Evolutionary conservation across 306 rosid genomes (phyloP), one percentile per base, ranked within the genome.

Genomic region (Glycine soja): DNA sequence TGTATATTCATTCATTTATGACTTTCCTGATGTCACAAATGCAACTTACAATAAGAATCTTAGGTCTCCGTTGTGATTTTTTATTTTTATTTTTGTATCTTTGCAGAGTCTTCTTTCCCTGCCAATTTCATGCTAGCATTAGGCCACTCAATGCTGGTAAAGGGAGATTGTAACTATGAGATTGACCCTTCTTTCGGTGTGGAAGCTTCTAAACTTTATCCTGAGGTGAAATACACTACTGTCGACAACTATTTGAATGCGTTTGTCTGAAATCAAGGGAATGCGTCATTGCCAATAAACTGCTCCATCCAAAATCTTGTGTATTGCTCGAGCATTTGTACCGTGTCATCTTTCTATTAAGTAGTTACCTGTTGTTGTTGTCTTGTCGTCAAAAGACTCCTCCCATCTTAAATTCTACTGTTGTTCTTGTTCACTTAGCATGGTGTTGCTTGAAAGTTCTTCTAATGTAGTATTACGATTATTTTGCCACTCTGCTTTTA

Each of bases 131-230:
- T 14, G 2, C 10, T 81, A 70, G 78, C 91, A 30, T 11, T 89
- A 30, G 36, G 40, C 38, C 86, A 81, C 62, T 57, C 84, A 3
- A 11, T 66, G 16, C 2, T 30, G 6, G 80, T 87, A 46, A 87
- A 81, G 51, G 88, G 86, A 11, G 89, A 87, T 38, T 9, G 9
- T 19, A 4, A n/a, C 42, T 83, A 64, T 48, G 82, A 80, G 76
- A 74, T 83, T 58, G 80, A 89, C 0, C 57, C 81, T 58, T 85
- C 87, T 18, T 24, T 62, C 0, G 88, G 82, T 0, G 82, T 83
- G 77, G 89, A 87, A 57, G 89, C 80, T 75, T 64, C 86, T 38
- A 75, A 83, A 47, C 78, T 89, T 63, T 89, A 80, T 38, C 90
- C 89, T 8, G 86, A 85, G 13, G 87, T 85, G 30, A 70, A 87